Conservation (phyloP, 495 filamentous ascomycete genomes). For the Hypoxylon fuscum region DNA sequence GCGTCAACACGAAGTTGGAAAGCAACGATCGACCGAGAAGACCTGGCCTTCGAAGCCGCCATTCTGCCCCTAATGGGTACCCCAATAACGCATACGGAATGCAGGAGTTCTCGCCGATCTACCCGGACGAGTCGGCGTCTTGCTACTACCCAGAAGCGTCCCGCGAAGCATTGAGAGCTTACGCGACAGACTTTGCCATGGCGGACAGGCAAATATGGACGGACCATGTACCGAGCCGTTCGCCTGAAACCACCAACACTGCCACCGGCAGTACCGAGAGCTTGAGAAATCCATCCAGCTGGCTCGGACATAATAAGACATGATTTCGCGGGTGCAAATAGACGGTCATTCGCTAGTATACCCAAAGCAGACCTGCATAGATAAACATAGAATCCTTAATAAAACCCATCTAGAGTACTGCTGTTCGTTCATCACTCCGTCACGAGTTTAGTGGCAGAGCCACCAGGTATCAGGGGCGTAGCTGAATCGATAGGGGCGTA, state of each 20-base stretch:
- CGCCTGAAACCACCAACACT: neutral
- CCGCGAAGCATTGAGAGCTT: neutral
- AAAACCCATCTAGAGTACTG: too few relatives aligned
- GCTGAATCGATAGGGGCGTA: too few relatives aligned
- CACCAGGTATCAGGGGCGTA: too few relatives aligned
- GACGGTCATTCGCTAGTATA: too few relatives aligned
- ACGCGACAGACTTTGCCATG: constrained; percentile 14
- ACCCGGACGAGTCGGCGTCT: constrained; percentile 6
- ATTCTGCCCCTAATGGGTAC: too few relatives aligned
- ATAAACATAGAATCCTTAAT: too few relatives aligned
- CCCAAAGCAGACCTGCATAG: too few relatives aligned
- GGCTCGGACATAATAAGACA: too few relatives aligned
- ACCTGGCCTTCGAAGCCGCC: too few relatives aligned
- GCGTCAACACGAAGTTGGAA: neutral
- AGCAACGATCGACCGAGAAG: neutral
- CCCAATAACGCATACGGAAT: neutral
- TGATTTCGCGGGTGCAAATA: too few relatives aligned
- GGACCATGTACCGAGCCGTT: constrained; percentile 2
- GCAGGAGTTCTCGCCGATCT: neutral
- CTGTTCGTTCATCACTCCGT: too few relatives aligned
- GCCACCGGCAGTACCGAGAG: neutral
- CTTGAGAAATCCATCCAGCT: neutral
- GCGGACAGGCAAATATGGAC: constrained; percentile 16
- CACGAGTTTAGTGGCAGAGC: too few relatives aligned
- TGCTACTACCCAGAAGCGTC: neutral